phyloP scores from a whole-genome alignment of 2,329 filamentous ascomycete species.

The Cytospora piceicola region DNA sequence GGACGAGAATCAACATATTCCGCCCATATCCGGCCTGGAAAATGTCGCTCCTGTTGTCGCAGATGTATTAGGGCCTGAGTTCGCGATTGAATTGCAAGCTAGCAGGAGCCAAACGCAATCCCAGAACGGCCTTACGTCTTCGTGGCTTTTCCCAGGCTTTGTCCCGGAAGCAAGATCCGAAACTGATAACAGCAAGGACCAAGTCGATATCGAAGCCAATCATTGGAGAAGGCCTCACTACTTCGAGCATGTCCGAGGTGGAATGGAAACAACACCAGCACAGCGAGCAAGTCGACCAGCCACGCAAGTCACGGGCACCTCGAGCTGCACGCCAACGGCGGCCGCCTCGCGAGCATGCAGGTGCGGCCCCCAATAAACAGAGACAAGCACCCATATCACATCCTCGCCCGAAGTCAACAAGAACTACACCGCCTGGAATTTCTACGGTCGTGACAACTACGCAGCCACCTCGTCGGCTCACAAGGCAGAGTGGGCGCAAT shows the following conservation, averaged over 20 bases:
- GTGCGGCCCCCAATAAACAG: background rate
- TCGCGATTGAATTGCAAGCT: background rate
- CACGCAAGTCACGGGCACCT: slow-evolving; percentile 3
- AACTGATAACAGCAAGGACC: background rate
- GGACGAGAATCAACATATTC: background rate
- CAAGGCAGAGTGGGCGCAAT: slow-evolving; percentile 7
- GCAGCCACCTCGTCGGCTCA: background rate
- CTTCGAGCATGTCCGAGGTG: background rate
- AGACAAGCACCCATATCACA: slow-evolving; percentile 1
- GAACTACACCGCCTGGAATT: background rate
- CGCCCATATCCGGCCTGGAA: background rate
- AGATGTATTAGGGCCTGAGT: background rate
- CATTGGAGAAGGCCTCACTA: background rate
- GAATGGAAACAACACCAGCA: too few species aligned
- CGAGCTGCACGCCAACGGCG: background rate
- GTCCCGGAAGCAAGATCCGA: background rate
- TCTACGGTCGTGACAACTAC: background rate
- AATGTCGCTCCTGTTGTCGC: background rate
- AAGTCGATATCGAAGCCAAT: background rate
- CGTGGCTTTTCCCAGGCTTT: background rate
- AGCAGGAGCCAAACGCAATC: background rate
- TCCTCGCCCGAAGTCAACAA: slow-evolving; percentile 1
- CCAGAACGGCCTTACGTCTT: background rate
- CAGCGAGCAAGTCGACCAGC: background rate
- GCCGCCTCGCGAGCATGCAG: background rate